phyloP scores from a whole-genome alignment of 164 flowering plant species.

The Vitis riparia region DNA sequence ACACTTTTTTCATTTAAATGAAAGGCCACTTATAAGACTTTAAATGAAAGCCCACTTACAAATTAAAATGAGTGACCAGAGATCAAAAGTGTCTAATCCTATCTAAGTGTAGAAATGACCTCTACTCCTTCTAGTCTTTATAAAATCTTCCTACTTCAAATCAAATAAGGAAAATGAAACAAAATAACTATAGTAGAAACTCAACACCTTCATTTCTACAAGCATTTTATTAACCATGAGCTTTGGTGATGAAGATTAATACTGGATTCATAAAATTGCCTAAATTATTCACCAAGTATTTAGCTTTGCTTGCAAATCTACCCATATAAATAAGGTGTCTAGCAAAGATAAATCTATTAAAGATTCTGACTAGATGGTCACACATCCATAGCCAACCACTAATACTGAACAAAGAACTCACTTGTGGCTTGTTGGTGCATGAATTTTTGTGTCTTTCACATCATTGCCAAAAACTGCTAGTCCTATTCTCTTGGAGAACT shows the following conservation, averaged over 20 bases:
- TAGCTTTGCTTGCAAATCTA: conserved; percentile 86
- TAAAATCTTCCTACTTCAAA: too few species aligned
- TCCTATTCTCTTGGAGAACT: conserved; percentile 88
- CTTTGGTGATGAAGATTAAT: conserved; percentile 85
- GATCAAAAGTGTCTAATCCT: too few species aligned
- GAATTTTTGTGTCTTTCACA: conserved; percentile 84
- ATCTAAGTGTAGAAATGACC: too few species aligned
- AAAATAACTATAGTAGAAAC: not conserved
- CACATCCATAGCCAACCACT: not conserved
- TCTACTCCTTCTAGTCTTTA: too few species aligned
- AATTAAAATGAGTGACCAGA: too few species aligned
- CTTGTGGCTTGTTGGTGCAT: conserved; percentile 94
- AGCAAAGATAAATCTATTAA: not conserved
- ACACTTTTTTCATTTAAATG: too few species aligned
- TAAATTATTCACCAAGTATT: conserved; percentile 75
- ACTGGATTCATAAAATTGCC: conserved; percentile 93
- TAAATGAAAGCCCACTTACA: too few species aligned
- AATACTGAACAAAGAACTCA: conserved; percentile 3
- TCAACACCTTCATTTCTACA: not conserved
- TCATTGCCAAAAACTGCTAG: conserved; percentile 95
- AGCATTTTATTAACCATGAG: conserved; percentile 51
- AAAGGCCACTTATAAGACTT: too few species aligned
- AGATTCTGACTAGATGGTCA: not conserved
- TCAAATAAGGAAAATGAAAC: not conserved
- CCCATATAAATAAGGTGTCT: conserved; percentile 92